A percentile compares a stretch with the other conserved stretches of the same genome.
Evolutionary conservation across 345 rosid species (phyloP).

Genomic region (Carallia pectinifolia): DNA sequence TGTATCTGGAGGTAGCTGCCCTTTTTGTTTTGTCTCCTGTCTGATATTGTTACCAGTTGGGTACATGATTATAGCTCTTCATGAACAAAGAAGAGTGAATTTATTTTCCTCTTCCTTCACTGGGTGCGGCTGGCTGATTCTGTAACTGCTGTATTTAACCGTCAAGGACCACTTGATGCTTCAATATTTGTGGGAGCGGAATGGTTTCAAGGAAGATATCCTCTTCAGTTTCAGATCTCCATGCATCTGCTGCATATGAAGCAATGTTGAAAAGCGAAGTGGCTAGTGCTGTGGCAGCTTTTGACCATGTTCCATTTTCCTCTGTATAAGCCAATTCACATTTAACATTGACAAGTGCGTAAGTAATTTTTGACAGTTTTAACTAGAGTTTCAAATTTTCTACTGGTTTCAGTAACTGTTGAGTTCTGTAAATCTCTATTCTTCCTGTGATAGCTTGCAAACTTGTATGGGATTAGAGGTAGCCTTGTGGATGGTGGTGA

Average conservation of each 20-base stretch:
- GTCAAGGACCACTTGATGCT: conserved; percentile 98
- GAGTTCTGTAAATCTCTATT: background rate
- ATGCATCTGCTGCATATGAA: conserved; percentile 75
- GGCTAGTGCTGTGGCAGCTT: conserved; percentile 97
- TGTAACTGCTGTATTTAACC: conserved; percentile 93
- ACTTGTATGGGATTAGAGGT: conserved; percentile 96
- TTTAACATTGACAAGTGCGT: conserved; percentile 92
- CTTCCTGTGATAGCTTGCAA: conserved; percentile 66
- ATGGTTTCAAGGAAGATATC: conserved; percentile 89
- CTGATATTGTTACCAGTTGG: no score
- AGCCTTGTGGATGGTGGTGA: conserved; percentile 99
- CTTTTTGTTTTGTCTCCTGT: background rate
- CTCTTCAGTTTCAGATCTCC: conserved; percentile 55
- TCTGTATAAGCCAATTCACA: conserved; percentile 93
- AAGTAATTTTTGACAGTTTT: conserved; percentile 36
- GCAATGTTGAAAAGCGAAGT: conserved; percentile 82
- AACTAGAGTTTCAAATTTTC: conserved; percentile 4
- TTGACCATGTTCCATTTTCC: conserved; percentile 96
- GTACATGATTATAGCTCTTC: background rate
- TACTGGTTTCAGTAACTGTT: background rate
- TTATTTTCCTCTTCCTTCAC: conserved; percentile 22
- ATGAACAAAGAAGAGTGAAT: background rate
- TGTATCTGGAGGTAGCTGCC: conserved; percentile 6
- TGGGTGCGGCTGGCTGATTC: conserved; percentile 87
- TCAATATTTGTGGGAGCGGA: conserved; percentile 97